Evolutionary conservation across 2,329 filamentous ascomycete genomes (phyloP).

Genomic region (Apiospora arundinis): DNA sequence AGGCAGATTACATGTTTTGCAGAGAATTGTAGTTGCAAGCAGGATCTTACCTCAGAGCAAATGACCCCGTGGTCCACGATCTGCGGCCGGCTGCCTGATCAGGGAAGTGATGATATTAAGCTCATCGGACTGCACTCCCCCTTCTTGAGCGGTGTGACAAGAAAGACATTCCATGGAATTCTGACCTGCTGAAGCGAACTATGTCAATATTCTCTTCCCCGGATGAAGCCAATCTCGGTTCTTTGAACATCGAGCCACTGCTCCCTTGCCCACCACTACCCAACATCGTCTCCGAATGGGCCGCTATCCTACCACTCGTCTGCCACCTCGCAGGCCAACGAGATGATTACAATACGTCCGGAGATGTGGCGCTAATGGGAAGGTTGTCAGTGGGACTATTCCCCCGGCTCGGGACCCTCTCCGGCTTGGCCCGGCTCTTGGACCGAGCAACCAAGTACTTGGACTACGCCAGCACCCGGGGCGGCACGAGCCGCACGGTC

Average conservation of each 20-base stretch:
- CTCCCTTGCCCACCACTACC: conserved; percentile 3
- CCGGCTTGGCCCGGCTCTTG: conserved; percentile 23
- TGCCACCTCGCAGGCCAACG: conserved; percentile 16
- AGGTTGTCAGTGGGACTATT: conserved; percentile 15
- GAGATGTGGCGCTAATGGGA: conserved; percentile 14
- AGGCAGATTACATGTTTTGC: not conserved
- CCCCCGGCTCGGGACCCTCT: conserved; percentile 23
- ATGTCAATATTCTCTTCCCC: not conserved
- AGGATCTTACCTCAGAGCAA: not conserved
- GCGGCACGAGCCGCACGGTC: conserved; percentile 2
- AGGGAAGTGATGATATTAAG: not conserved
- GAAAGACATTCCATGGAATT: not conserved
- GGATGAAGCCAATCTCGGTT: not conserved
- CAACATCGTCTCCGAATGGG: conserved; percentile 19
- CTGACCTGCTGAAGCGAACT: not conserved
- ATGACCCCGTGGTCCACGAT: not conserved
- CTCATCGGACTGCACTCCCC: not conserved
- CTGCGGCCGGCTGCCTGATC: not conserved
- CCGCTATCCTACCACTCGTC: conserved; percentile 14
- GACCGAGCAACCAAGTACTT: conserved; percentile 6
- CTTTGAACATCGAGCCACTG: not conserved
- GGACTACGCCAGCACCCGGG: conserved; percentile 14
- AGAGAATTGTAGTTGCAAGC: not conserved
- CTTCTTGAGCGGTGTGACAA: not conserved
- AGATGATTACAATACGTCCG: conserved; percentile 8